Base-by-base conservation (phyloP, 495 filamentous ascomycete genomes). In the Hypomontagnella submonticulosa region DNA sequence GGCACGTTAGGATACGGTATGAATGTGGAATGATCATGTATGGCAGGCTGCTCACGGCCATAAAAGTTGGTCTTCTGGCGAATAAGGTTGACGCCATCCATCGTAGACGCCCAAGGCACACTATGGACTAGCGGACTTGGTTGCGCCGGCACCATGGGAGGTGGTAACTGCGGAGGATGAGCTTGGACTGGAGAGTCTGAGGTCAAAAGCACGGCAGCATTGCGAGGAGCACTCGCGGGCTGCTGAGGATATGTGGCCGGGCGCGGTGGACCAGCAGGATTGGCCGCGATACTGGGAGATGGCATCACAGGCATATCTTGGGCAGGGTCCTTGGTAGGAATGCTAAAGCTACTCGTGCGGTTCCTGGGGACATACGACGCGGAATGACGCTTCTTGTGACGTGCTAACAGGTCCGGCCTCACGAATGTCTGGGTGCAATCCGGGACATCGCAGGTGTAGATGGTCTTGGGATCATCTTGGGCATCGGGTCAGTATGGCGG, bases 371-470 rank as follows among this genome's bases (percentile, higher is more conserved):
- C 93, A 46, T 94, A 95, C 52, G 92, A 89, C 30, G 91, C 88
- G 15, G 93, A 96, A 74, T 99, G 95, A 16, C 95, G 87, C 75
- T 97, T 96, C 70, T 89, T 88, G 78, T 99, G 95, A 27, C 95
- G 88, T 40, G 92, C 83, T 54, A 96, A 90, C 20, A 99, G 85
- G 71, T 99, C 95, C 67, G 94, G 92, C 57, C 95, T 87, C 48
- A 97, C 95, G 76, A 99, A 99, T 63, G 87, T 88, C 50, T 95
- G 91, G 30, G 87, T 84, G 75, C 95, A 99, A 56, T 90, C 92
- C 23, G 89, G 89, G 61, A 92, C 91, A 77, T 97, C 91, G 80
- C 95, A 99, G 50, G 84, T 85, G 75, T 93, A 99, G 59, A 99
- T 97, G 71, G 96, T 90, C 77, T 97, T 97, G 40, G 95, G 94